Evolutionary conservation across 2,329 filamentous ascomycete genomes (phyloP).

Genomic region (Neofusicoccum parvum): DNA sequence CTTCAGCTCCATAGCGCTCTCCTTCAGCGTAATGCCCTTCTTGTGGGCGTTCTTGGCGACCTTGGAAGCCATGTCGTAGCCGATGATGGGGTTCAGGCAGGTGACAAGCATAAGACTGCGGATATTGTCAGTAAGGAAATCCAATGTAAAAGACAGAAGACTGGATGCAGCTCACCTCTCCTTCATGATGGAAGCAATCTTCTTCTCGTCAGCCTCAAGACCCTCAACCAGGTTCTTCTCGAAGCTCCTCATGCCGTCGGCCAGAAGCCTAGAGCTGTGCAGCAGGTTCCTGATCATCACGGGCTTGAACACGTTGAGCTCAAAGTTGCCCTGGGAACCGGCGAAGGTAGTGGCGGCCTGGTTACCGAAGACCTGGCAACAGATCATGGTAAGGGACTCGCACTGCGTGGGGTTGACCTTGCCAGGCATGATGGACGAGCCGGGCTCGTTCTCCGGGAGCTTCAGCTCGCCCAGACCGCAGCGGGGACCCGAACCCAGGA

Average conservation of each 20-base stretch:
- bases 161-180: slow-evolving; percentile 69
- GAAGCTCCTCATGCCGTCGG: slow-evolving; percentile 93
- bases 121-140: slow-evolving; percentile 25
- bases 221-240: slow-evolving; percentile 90
- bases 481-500: slow-evolving; percentile 91
- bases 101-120: slow-evolving; percentile 93
- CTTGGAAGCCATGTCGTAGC: slow-evolving; percentile 96
- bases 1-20: slow-evolving; percentile 90
- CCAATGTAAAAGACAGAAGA: neutral
- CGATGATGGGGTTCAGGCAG: slow-evolving; percentile 95
- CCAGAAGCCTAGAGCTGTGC: slow-evolving; percentile 84
- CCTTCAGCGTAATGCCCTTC: slow-evolving; percentile 91
- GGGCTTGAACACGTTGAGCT: slow-evolving; percentile 98
- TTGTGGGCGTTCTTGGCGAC: slow-evolving; percentile 99
- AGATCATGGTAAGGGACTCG: slow-evolving; percentile 97
- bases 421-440: slow-evolving; percentile 97
- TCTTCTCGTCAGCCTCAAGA: slow-evolving; percentile 88
- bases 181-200: slow-evolving; percentile 86
- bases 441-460: slow-evolving; percentile 96
- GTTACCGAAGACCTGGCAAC: slow-evolving; percentile 97
- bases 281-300: slow-evolving; percentile 93
- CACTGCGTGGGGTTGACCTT: slow-evolving; percentile 99
- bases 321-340: slow-evolving; percentile 97
- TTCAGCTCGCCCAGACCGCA: slow-evolving; percentile 93
- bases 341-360: slow-evolving; percentile 90